These are phyloP conservation scores for Jacaranda mimosifolia DNA, from an alignment of 257 asterid genomes.

Conservation along the genomic window DNA sequence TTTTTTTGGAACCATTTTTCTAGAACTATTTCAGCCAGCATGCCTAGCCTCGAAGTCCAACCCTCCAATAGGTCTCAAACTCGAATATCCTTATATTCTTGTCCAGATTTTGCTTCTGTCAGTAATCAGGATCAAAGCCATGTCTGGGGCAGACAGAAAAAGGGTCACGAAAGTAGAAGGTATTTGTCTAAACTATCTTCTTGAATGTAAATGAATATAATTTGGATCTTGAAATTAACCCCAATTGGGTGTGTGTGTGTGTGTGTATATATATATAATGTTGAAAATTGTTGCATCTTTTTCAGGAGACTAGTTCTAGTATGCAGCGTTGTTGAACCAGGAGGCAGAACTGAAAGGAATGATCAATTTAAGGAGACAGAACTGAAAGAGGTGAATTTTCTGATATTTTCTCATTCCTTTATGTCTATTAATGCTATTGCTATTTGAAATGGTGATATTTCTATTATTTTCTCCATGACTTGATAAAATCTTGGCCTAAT, in stretches of 20 bases:
- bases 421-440: constrained; percentile 24
- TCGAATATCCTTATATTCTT: constrained; percentile 21
- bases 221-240: not conserved
- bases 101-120: constrained; percentile 17
- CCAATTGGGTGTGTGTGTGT: too few species aligned
- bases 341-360: not conserved
- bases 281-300: constrained; percentile 10
- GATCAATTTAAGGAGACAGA: constrained; percentile 52
- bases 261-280: too few species aligned
- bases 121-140: constrained; percentile 15
- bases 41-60: constrained; percentile 19
- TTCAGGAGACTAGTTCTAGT: constrained; percentile 43
- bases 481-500: not conserved
- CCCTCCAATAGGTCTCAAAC: constrained; percentile 17
- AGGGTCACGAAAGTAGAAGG: constrained; percentile 28
- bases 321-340: constrained; percentile 37
- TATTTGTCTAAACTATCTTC: not conserved
- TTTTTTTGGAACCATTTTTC: too few species aligned
- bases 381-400: constrained; percentile 79
- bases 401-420: constrained; percentile 21
- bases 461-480: constrained; percentile 17
- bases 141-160: constrained; percentile 21
- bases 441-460: constrained; percentile 18
- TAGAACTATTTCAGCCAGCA: too few species aligned
- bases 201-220: too few species aligned